Conservation (phyloP, 1,139 yeast species). For the Saccharomyces pastorianus region DNA sequence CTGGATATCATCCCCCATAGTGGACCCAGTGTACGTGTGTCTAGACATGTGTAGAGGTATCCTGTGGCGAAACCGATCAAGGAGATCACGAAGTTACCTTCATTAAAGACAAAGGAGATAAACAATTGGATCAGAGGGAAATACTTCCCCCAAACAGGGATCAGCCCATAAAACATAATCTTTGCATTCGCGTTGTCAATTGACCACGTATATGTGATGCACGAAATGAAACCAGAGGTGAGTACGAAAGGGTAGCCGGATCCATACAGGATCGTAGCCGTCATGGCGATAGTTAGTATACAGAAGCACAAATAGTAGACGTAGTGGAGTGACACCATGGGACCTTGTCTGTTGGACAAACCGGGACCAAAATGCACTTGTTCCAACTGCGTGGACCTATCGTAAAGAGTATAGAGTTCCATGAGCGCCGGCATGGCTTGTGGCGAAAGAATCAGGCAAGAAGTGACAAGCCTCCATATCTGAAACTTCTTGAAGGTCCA, state of each 20-base stretch:
- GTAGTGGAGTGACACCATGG: constrained; percentile 19
- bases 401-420: constrained; percentile 24
- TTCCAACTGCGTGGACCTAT: constrained; percentile 25
- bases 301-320: constrained; percentile 23
- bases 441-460: constrained; percentile 21
- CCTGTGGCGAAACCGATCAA: constrained; percentile 26
- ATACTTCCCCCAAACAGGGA: constrained; percentile 30
- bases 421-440: constrained; percentile 24
- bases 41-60: constrained; percentile 28
- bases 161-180: constrained; percentile 27
- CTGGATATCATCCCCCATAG: constrained; percentile 22
- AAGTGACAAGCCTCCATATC: constrained; percentile 26
- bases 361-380: constrained; percentile 12
- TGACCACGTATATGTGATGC: constrained; percentile 29
- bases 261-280: constrained; percentile 14
- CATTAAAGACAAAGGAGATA: constrained; percentile 20
- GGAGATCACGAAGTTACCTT: constrained; percentile 15
- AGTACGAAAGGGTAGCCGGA: constrained; percentile 10
- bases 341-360: constrained; percentile 7
- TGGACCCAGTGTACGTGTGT: constrained; percentile 30
- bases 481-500: constrained; percentile 15
- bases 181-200: constrained; percentile 25
- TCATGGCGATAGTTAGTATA: constrained; percentile 11
- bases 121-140: constrained; percentile 26
- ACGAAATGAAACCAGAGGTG: constrained; percentile 21